Evolutionary conservation across 371 early-diverging fungal species (phyloP).

Genomic region (Mortierella polycephala): DNA sequence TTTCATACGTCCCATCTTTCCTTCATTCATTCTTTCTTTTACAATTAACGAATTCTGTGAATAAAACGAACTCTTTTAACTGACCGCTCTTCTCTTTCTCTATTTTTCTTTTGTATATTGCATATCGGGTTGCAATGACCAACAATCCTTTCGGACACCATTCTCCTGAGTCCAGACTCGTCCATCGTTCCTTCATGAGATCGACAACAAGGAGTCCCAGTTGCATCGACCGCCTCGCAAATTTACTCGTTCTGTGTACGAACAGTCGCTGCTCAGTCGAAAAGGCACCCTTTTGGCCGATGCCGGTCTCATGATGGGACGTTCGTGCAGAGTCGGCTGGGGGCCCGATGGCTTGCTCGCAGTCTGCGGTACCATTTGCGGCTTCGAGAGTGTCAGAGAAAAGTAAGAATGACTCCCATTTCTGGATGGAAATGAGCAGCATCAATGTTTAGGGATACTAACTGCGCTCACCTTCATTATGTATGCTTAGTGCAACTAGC

Average conservation of each 20-base stretch:
- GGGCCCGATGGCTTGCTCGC: constrained; percentile 76
- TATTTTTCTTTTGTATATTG: too few species aligned
- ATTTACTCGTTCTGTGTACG: constrained; percentile 43
- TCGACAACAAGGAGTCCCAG: constrained; percentile 5
- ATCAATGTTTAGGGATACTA: too few species aligned
- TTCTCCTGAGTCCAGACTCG: constrained; percentile 23
- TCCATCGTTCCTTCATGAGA: constrained; percentile 48
- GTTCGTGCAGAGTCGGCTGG: constrained; percentile 83
- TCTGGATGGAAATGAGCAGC: too few species aligned
- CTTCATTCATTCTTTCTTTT: background rate
- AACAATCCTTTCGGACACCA: background rate
- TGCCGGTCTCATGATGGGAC: constrained; percentile 77
- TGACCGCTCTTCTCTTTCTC: too few species aligned
- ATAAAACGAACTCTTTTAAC: background rate
- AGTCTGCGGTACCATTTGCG: constrained; percentile 30
- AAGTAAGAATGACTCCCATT: constrained; percentile 11
- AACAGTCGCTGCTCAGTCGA: constrained; percentile 45
- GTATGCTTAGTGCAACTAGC: background rate
- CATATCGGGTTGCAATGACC: background rate
- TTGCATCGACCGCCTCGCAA: constrained; percentile 42
- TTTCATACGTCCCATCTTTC: background rate
- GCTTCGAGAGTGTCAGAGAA: constrained; percentile 30
- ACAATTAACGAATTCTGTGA: background rate
- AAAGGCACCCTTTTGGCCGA: constrained; percentile 61
- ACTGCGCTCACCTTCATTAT: background rate